A percentile compares a stretch with the other conserved stretches of the same genome.
These are phyloP conservation scores for Ambrosiella beaveri DNA, from an alignment of 2,329 filamentous ascomycete species.

Conservation along the genomic window DNA sequence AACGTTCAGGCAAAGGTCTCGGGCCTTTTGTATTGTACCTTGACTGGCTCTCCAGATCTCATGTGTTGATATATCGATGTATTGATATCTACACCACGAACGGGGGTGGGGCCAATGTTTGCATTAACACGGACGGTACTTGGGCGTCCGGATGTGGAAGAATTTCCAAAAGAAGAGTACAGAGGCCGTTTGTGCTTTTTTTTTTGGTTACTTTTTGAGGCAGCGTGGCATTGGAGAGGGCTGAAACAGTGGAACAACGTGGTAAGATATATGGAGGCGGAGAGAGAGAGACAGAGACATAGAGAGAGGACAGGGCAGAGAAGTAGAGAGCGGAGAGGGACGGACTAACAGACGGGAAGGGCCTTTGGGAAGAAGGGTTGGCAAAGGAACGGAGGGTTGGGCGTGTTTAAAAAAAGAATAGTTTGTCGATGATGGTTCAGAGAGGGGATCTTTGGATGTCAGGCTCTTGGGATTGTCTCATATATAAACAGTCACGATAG, in stretches of 20 bases:
- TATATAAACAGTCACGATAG: not conserved
- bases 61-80: not conserved
- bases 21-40: no score
- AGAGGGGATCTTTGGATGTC: no score
- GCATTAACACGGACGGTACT: not conserved
- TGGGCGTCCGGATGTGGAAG: not conserved
- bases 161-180: not conserved
- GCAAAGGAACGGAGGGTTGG: not conserved
- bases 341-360: not conserved
- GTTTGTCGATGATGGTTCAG: no score
- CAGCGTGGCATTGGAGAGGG: not conserved
- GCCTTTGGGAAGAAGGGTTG: not conserved
- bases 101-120: not conserved
- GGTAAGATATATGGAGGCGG: not conserved
- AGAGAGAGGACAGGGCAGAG: not conserved
- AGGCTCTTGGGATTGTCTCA: not conserved
- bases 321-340: not conserved
- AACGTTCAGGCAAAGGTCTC: no score
- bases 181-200: not conserved
- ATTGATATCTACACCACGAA: not conserved
- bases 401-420: not conserved
- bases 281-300: not conserved
- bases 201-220: not conserved
- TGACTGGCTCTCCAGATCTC: no score
- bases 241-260: not conserved